Evolutionary conservation across 768 basidiomycete genomes (phyloP), one percentile per base, ranked within the genome.

Genomic region (Asterophora parasitica): DNA sequence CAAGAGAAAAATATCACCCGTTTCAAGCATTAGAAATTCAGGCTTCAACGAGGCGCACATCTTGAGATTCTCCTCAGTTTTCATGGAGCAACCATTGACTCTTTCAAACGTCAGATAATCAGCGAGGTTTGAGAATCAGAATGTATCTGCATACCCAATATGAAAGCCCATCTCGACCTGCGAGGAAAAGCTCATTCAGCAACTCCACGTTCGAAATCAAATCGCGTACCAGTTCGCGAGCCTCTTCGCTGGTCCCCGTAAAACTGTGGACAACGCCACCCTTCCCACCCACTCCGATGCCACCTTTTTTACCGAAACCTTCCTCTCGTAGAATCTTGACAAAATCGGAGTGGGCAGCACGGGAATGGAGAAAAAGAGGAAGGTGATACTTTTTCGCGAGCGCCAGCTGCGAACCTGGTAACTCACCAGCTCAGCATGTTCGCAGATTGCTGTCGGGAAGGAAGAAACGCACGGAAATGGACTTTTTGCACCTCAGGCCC

Each of bases 211-310:
- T 34, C n/a, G 32, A 31, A n/a, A 15, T 20, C 36, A 12, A 15
- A 23, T 13, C 9, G 63, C 81, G 58, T 49, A 88, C 85, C 38
- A 88, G 65, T 58, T 91, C 88, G 7, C 61, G 56, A 11, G 76
- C 78, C 59, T 92, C 88, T 31, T 72, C 75, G 3, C 58, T 58
- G 0, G 74, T 75, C 4, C 90, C 90, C 0, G 88, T 89, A 64
- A 89, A 89, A 51, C 85, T 87, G 59, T 91, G 90, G 3, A 90
- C 86, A 16, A 92, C 89, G 1, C 88, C 89, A 3, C 87, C 83
- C 16, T 70, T 72, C 13, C 72, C 81, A 33, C 82, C 87, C 48
- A 78, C 67, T 23, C 61, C 64, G 50, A 60, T 63, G 3, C 84
- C 83, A 23, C 82, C 77, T 54, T 78, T 63, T 32, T 72, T 65